Conservation (phyloP, 768 basidiomycete genomes). For the Panellus pusillus region DNA sequence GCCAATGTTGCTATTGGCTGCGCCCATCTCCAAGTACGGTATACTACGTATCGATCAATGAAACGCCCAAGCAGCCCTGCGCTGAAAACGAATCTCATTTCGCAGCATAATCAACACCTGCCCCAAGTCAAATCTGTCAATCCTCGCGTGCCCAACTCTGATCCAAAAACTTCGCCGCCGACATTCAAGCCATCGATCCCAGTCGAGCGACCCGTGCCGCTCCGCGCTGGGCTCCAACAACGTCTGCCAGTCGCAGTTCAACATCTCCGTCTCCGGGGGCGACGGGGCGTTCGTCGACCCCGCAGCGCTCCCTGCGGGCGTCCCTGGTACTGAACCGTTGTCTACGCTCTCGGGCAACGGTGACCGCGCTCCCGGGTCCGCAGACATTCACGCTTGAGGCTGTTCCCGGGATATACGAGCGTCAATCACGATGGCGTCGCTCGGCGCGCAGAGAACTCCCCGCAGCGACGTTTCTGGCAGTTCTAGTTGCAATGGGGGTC, state of each 20-base stretch:
- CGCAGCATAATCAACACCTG: slow-evolving; percentile 4
- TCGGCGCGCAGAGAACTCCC: neutral
- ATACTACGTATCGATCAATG: neutral
- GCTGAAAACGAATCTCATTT: neutral
- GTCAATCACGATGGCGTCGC: neutral
- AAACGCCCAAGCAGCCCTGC: neutral
- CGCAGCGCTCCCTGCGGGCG: slow-evolving; percentile 1
- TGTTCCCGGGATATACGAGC: slow-evolving; percentile 2
- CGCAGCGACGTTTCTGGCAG: too few species aligned
- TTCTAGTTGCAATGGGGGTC: too few species aligned
- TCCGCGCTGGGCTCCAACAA: neutral
- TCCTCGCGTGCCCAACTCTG: slow-evolving; percentile 1
- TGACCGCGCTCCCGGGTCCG: slow-evolving; percentile 1
- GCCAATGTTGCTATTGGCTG: slow-evolving; percentile 1
- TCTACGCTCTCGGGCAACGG: neutral
- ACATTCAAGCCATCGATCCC: neutral
- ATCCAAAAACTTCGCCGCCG: neutral
- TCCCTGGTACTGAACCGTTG: slow-evolving; percentile 4
- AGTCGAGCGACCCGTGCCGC: neutral
- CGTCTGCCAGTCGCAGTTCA: slow-evolving; percentile 1
- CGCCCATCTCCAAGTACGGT: slow-evolving; percentile 5
- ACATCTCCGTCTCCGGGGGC: neutral
- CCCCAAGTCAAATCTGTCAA: slow-evolving; percentile 1
- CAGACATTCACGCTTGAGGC: slow-evolving; percentile 4
- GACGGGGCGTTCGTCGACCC: neutral